Evolutionary conservation across 108 stramenopile species (phyloP).

Genomic region (Licmophora abbreviata): DNA sequence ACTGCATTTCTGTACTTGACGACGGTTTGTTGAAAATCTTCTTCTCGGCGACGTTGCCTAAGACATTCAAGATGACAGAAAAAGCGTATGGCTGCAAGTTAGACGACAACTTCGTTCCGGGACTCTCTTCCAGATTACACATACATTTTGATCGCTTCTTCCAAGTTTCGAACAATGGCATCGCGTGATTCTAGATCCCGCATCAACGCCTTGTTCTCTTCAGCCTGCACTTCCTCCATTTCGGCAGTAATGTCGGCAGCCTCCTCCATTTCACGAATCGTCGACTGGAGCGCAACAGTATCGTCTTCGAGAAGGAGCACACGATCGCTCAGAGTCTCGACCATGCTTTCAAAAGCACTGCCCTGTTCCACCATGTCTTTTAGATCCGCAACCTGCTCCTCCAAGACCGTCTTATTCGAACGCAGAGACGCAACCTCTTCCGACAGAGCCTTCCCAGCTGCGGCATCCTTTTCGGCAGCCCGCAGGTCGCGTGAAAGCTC

Average conservation of each 20-base stretch:
- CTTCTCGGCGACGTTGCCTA: slow-evolving; percentile 82
- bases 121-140: not conserved
- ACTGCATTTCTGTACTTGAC: slow-evolving; percentile 67
- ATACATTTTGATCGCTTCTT: slow-evolving; percentile 88
- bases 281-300: slow-evolving; percentile 36
- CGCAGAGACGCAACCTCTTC: slow-evolving; percentile 30
- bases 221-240: slow-evolving; percentile 87
- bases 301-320: slow-evolving; percentile 69
- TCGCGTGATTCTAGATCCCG: slow-evolving; percentile 73
- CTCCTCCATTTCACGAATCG: slow-evolving; percentile 77
- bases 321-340: slow-evolving; percentile 70
- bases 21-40: slow-evolving; percentile 77
- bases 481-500: slow-evolving; percentile 54
- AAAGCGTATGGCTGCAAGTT: not conserved
- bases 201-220: slow-evolving; percentile 72
- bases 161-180: slow-evolving; percentile 66
- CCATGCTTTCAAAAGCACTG: slow-evolving; percentile 68
- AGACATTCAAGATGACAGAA: slow-evolving; percentile 20
- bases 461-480: slow-evolving; percentile 38
- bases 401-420: slow-evolving; percentile 22
- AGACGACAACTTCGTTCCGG: slow-evolving; percentile 3
- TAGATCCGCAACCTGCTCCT: slow-evolving; percentile 60
- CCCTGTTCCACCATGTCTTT: slow-evolving; percentile 83
- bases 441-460: slow-evolving; percentile 23
- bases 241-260: slow-evolving; percentile 82